phyloP scores from a whole-genome alignment of 805 yeast genomes.

The Teunomyces cretensis region DNA sequence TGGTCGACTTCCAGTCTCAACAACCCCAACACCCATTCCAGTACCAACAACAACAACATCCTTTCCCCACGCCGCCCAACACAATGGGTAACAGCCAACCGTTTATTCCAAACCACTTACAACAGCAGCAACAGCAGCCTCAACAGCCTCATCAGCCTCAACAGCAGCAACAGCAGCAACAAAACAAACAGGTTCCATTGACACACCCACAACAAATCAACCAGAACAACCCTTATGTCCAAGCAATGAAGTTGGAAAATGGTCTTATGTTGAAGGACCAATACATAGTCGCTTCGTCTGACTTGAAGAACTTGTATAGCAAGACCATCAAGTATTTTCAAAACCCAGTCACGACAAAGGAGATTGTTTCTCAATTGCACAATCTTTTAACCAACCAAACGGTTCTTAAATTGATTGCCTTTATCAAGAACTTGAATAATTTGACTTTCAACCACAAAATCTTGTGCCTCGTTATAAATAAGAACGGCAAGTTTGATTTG shows the following conservation, averaged over 20 bases:
- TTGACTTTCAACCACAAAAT: conserved; percentile 41
- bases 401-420: conserved; percentile 32
- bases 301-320: conserved; percentile 48
- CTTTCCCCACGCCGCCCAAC: conserved; percentile 4
- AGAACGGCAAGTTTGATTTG: conserved; percentile 68
- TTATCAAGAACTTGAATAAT: conserved; percentile 41
- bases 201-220: neutral
- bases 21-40: conserved; percentile 10
- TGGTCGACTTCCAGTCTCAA: conserved; percentile 28
- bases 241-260: conserved; percentile 51
- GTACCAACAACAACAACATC: conserved; percentile 9
- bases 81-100: conserved; percentile 8
- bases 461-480: conserved; percentile 52
- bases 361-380: conserved; percentile 27
- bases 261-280: conserved; percentile 58
- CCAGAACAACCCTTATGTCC: conserved; percentile 4
- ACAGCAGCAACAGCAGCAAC: conserved; percentile 13
- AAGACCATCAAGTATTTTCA: conserved; percentile 57
- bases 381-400: conserved; percentile 25
- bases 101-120: conserved; percentile 13
- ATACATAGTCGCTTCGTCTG: conserved; percentile 59
- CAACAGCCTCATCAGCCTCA: conserved; percentile 15
- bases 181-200: neutral
- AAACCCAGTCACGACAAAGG: conserved; percentile 23
- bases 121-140: conserved; percentile 11